Base-by-base conservation (phyloP, 352 stramenopile genomes). In the Pythium plurisporium region DNA sequence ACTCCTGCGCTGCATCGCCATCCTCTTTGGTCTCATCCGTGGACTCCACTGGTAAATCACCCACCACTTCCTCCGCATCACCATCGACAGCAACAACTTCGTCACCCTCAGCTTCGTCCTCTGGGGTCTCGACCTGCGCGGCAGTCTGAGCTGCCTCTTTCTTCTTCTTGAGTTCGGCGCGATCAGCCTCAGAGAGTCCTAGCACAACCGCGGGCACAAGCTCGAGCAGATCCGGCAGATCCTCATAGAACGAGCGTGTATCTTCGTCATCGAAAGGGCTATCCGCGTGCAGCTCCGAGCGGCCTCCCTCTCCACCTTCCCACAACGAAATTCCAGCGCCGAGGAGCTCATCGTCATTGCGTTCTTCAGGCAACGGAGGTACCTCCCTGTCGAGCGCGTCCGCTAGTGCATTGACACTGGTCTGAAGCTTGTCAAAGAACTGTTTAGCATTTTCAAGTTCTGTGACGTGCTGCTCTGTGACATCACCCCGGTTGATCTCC, bases 181-280 rank as follows among this genome's bases (percentile, higher is more conserved):
- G 74, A 85, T 98, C 72, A 58, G 74, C 86, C 44, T 96, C 87
- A 25, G 91, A 96, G 5, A 97, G 74, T 9, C 90, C 94, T 11
- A 98, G 78, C 37, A 98, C 88, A 7, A 98, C 92, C 0, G 94
- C 88, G 23, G 96, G 96, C 38, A 99, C 91, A 4, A 96, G 87
- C 38, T 95, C 91, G 9, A 99, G 73, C 27, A 99, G 72, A 66
- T 99, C 92, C 12, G 96, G 96, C 50, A 99, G 66, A 69, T 99
- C 95, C 70, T 97, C 91, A 65, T 99, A 99, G 77, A 99, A 99
- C 5, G 81, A 85, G 3, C 94, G 85, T 31, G 90, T 98, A 49
- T 98, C 94, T 67, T 98, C 94, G 59, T 98, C 95, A 59, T 98
- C 95, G 58, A 98, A 99, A 2, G 95, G 89, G n/a, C 77, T 77